phyloP scores from a whole-genome alignment of 768 basidiomycete species.

The Phylloporus arenicola region DNA sequence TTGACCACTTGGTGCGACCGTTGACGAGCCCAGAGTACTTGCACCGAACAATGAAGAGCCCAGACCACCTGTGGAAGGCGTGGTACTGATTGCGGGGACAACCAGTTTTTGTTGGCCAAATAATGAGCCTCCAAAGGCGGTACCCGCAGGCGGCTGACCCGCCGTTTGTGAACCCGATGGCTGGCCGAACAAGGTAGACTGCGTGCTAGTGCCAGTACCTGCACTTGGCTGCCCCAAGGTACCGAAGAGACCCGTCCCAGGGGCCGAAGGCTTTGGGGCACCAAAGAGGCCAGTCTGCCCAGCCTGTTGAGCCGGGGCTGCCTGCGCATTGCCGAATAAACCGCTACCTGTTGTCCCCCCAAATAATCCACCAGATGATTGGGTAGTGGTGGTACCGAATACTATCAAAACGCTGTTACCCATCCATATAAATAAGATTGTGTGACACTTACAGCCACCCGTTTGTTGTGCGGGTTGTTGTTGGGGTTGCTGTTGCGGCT shows the following conservation, averaged over 20 bases:
- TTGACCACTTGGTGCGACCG: slow-evolving; percentile 42
- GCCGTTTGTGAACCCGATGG: slow-evolving; percentile 40
- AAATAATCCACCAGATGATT: slow-evolving; percentile 33
- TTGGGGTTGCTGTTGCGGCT: slow-evolving; percentile 26
- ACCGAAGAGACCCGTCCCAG: slow-evolving; percentile 40
- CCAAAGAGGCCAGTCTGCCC: slow-evolving; percentile 28
- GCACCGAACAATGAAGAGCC: slow-evolving; percentile 39
- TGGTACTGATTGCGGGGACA: slow-evolving; percentile 42
- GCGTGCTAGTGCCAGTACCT: slow-evolving; percentile 25
- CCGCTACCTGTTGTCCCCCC: slow-evolving; percentile 30
- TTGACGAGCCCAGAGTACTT: slow-evolving; percentile 36
- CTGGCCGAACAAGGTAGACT: slow-evolving; percentile 46
- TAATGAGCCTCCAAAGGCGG: slow-evolving; percentile 39
- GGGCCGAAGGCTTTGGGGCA: slow-evolving; percentile 28
- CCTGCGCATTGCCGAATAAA: slow-evolving; percentile 34
- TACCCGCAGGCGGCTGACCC: slow-evolving; percentile 34
- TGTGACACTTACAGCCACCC: slow-evolving; percentile 30
- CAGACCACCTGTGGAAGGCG: slow-evolving; percentile 36
- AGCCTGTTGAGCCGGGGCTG: slow-evolving; percentile 35
- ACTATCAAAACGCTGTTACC: slow-evolving; percentile 24
- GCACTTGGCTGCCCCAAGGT: slow-evolving; percentile 40
- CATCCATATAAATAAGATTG: background rate
- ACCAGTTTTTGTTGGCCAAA: slow-evolving; percentile 48
- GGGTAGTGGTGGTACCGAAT: slow-evolving; percentile 33
- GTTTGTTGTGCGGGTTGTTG: slow-evolving; percentile 38